These are phyloP conservation scores for Lycium ferocissimum DNA, from an alignment of 257 asterid genomes.

Conservation along the genomic window DNA sequence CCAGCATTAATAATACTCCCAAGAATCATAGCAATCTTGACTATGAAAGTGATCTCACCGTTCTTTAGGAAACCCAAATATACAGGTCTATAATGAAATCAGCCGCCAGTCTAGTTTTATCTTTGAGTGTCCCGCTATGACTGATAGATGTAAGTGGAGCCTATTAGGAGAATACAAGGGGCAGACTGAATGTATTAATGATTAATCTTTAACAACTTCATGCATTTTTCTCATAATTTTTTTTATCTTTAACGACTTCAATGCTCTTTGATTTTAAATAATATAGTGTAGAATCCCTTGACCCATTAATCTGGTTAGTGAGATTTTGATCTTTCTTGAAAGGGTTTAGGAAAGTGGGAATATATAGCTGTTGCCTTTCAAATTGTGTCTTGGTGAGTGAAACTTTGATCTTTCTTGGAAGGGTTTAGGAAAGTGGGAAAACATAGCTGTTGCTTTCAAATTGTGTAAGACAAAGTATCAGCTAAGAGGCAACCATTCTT, in stretches of 20 bases:
- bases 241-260: not conserved
- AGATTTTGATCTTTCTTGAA: not conserved
- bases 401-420: not conserved
- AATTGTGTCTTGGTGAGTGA: not conserved
- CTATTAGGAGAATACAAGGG: not conserved
- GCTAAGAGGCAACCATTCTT: not conserved
- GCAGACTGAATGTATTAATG: not conserved
- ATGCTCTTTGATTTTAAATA: not conserved
- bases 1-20: not conserved
- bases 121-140: conserved; percentile 2
- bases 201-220: not conserved
- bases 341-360: conserved; percentile 28
- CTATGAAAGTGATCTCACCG: not conserved
- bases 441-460: not conserved
- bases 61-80: not conserved
- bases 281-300: not conserved
- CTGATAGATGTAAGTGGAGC: not conserved
- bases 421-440: conserved; percentile 27
- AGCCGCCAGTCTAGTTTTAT: not conserved
- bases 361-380: not conserved
- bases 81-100: not conserved
- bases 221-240: not conserved
- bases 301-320: conserved; percentile 24
- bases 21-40: not conserved
- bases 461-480: not conserved